Evolutionary conservation across 108 stramenopile species (phyloP), one percentile per base, ranked within the genome.

Genomic region (Cylindrotheca closterium): DNA sequence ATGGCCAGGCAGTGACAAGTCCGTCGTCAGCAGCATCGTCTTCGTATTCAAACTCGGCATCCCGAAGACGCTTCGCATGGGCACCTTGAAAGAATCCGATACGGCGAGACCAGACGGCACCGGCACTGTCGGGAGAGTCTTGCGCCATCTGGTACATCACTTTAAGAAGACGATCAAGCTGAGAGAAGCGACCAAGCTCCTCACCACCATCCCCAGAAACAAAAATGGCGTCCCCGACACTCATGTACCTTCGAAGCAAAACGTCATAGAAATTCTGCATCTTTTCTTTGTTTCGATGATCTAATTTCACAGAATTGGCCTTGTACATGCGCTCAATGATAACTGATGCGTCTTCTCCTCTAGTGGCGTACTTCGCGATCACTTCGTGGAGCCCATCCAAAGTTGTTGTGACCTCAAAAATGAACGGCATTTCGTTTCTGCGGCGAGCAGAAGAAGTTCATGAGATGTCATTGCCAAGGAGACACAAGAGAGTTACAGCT

Each of bases 341-440:
- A 2, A 77, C 61, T 2, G 89, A 86, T n/a, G 81, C 91, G 60
- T 96, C 88, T 22, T 76, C 61, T 31, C 88, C 91, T 1, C 83
- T 94, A 10, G 80, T 69, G 22, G 93, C 93, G 73, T 95, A 70
- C 34, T 61, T 74, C 0, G 72, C 82, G 52, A 98, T 91, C 65
- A 95, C 57, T n/a, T 93, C 95, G 46, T 93, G 85, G 3, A 97
- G 64, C 15, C 83, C 88, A 56, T 96, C 95, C 10, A 95, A 73
- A 12, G 88, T 95, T 21, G 90, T 87, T 24, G 95, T 92, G 22
- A 89, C 95, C 63, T 91, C 91, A 63, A 98, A 83, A 23, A 94
- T 91, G 73, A 84, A 96, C 23, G 97, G 97, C 47, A 98, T 95
- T 47, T 89, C 78, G 22, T 65, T 58, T 50, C 83, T 93, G 68